Evolutionary conservation across 495 filamentous ascomycete genomes (phyloP).

Genomic region (Aspergillus nanangensis): DNA sequence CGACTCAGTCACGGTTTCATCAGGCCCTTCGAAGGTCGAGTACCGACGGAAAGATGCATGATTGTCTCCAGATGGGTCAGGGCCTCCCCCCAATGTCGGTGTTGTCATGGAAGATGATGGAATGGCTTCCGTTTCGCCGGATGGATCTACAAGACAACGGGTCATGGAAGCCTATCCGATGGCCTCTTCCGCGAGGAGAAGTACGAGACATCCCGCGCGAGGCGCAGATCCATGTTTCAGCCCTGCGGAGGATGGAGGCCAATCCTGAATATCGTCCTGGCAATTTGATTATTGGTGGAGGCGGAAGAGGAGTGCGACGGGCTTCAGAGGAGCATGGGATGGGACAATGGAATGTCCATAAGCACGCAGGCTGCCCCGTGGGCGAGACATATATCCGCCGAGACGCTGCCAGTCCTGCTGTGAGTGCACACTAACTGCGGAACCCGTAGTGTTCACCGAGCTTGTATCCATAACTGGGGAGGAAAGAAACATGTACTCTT

Average conservation of each 20-base stretch:
- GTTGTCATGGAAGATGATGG: conserved; percentile 70
- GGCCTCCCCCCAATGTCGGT: conserved; percentile 52
- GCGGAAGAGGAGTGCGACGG: background rate
- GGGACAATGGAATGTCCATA: background rate
- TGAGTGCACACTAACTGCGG: background rate
- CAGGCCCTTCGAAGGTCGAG: background rate
- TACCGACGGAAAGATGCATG: conserved; percentile 57
- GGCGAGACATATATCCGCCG: background rate
- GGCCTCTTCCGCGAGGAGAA: conserved; percentile 71
- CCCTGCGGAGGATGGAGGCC: conserved; percentile 61
- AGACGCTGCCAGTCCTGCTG: background rate
- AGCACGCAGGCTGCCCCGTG: background rate
- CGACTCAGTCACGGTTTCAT: background rate
- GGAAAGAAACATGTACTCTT: too few relatives aligned
- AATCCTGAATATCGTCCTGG: conserved; percentile 64
- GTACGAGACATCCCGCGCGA: conserved; percentile 68
- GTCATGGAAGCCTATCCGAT: conserved; percentile 69
- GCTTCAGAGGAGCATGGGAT: background rate
- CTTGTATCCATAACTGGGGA: too few relatives aligned
- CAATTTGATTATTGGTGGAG: conserved; percentile 51
- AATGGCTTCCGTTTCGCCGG: conserved; percentile 72
- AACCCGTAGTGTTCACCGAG: too few relatives aligned
- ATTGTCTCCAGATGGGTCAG: conserved; percentile 59
- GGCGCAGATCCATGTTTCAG: conserved; percentile 63
- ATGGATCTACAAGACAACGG: conserved; percentile 69